phyloP scores from a whole-genome alignment of 148 eudicot species.

The Nepenthes gracilis region DNA sequence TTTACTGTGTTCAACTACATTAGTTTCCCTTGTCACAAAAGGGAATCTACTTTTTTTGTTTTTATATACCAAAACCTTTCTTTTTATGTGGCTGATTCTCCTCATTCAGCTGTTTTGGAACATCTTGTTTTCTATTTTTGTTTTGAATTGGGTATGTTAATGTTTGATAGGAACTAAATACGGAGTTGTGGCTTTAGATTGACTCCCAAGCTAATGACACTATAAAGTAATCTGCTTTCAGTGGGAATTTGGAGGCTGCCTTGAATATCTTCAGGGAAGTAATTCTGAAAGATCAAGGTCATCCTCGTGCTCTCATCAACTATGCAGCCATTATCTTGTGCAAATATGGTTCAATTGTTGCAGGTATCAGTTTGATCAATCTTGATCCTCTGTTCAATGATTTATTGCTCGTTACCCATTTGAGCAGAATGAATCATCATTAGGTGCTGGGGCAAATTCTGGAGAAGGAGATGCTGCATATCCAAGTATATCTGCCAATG shows the following conservation, averaged over 20 bases:
- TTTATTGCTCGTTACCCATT: background rate
- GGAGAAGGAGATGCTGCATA: constrained; percentile 50
- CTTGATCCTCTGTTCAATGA: constrained; percentile 7
- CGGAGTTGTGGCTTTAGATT: too few relatives aligned
- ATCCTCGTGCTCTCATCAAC: constrained; percentile 80
- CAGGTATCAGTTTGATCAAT: constrained; percentile 45
- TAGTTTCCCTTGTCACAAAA: too few relatives aligned
- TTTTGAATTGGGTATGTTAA: too few relatives aligned
- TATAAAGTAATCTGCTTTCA: constrained; percentile 13
- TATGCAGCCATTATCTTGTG: constrained; percentile 80
- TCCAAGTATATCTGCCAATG: constrained; percentile 43
- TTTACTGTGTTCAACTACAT: too few relatives aligned
- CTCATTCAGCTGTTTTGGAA: too few relatives aligned
- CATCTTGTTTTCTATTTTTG: too few relatives aligned
- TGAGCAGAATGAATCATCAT: background rate
- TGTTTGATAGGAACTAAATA: too few relatives aligned
- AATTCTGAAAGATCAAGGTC: constrained; percentile 83
- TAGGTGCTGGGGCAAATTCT: constrained; percentile 84
- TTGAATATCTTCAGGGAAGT: constrained; percentile 70
- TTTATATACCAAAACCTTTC: too few relatives aligned
- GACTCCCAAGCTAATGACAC: too few relatives aligned
- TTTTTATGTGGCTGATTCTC: too few relatives aligned
- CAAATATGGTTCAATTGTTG: constrained; percentile 72
- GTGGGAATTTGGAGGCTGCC: constrained; percentile 84
- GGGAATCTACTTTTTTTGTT: too few relatives aligned